Evolutionary conservation across 1,284 basidiomycete genomes (phyloP), one percentile per base, ranked within the genome.

Genomic region (Golubevia pallescens): DNA sequence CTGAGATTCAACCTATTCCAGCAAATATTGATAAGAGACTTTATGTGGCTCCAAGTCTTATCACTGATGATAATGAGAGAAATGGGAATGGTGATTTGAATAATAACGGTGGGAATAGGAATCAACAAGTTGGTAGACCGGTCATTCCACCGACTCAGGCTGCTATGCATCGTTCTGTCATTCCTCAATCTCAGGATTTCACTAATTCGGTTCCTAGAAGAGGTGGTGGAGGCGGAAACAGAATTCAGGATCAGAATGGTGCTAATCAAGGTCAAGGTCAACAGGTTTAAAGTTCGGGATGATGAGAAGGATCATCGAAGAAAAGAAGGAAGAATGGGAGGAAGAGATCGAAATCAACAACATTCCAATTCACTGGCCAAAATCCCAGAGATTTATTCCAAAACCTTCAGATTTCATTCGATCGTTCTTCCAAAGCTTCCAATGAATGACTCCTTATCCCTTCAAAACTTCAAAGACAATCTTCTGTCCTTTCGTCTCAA

Each of bases 91-190:
- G 58, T 19, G 63, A 62, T 34, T 65, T 57, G 16, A 55, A 42
- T 38, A 34, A 34, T 3, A 54, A 66, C n/a, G 65, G 62, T 20
- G 63, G 65, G 54, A 73, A 73, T n/a, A 68, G 71, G 28, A 66
- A 72, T 38, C 69, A 73, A 66, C 82, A 85, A 66, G 76, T 79
- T 62, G 82, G 82, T 28, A 71, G 75, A 32, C 82, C 82, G 3
- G 77, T 81, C n/a, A 82, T 85, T 58, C 82, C 82, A 1, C 81
- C 82, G 0, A 81, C 78, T n/a, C 82, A 85, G 69, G 72, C 76
- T 42, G 80, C 78, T 2, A 84, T 85, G 81, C 81, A 81, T 62
- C 74, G 78, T 3, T 71, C 71, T 16, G 71, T 77, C 5, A 80
- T 85, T 57, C 69, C 75, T 48, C 82, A 84, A 63, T 81, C 74